A percentile compares a stretch with the other conserved stretches of the same genome.
Conservation (phyloP, 345 rosid species). For the Triadica sebifera region DNA sequence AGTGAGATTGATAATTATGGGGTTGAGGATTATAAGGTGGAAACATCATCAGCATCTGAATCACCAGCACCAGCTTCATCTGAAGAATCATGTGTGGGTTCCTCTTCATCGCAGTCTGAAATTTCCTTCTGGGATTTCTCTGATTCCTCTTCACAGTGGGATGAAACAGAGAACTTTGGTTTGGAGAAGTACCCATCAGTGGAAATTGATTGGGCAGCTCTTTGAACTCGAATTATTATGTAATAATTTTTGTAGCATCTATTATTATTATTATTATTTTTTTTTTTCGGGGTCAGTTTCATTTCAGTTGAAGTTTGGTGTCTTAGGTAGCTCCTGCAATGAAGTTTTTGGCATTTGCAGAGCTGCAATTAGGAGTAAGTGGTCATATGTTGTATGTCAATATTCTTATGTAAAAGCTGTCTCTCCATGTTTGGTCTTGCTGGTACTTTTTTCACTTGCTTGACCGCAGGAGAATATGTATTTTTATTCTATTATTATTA, state of each 20-base stretch:
- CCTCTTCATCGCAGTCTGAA: conserved; percentile 67
- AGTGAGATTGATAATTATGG: conserved; percentile 28
- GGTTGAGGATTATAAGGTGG: conserved; percentile 37
- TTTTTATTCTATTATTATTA: too few species aligned
- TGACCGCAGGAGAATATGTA: too few species aligned
- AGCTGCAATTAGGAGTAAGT: conserved; percentile 15
- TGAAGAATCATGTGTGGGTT: conserved; percentile 47
- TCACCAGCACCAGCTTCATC: conserved; percentile 40
- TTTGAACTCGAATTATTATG: conserved; percentile 32
- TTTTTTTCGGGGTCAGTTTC: neutral
- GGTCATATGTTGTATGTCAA: neutral
- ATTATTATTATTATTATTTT: too few species aligned
- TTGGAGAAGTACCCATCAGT: conserved; percentile 72
- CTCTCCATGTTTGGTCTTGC: neutral
- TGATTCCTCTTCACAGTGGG: conserved; percentile 35
- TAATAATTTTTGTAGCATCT: too few species aligned
- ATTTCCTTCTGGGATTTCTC: conserved; percentile 50
- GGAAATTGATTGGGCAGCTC: conserved; percentile 84
- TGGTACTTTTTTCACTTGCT: too few species aligned
- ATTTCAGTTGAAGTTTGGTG: neutral
- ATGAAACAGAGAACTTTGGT: conserved; percentile 40
- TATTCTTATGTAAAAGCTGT: too few species aligned
- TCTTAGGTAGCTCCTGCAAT: conserved; percentile 45
- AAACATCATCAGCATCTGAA: conserved; percentile 51
- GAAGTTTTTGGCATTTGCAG: conserved; percentile 58